Base-by-base conservation (phyloP, 148 eudicot species). In the Tetragonia tetragonoides region DNA sequence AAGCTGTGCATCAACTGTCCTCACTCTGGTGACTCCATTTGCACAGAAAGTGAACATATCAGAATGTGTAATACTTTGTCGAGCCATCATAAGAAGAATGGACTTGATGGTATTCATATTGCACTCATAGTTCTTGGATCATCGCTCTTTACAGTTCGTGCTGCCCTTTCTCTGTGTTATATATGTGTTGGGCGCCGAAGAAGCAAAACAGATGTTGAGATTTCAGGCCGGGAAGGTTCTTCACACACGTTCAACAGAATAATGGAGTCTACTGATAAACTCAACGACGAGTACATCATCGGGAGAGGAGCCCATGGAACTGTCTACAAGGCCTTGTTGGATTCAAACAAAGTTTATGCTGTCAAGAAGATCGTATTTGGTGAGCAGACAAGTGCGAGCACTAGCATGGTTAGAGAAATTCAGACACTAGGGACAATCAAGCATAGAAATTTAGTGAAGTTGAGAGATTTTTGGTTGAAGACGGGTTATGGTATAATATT, bases 251-350 rank as follows among this genome's bases (percentile, higher is more conserved):
- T 93, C 28, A 83, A 68, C 37, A 85, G 81, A 81, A 81, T 90
- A 76, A 76, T 91, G 86, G 89, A 84, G 77, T 89, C 83, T 28
- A 93, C 98, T 0, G 91, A 83, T 28, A 89, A 89, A 68, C 85
- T 91, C 3, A 81, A 84, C 49, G 89, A 91, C 40, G 78, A 70
- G 75, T 86, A 89, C 72, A 77, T 93, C 67, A 82, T 91, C 9
- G 98, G 98, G 70, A 91, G 83, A 83, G 98, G 98, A 72, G 97
- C 93, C 21, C 98, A 91, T 77, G 98, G 97, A 62, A 85, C 83
- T 4, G 98, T 93, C 7, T 93, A 93, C 75, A 91, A 84, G 84
- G 98, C 89, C 2, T 72, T 78, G 1, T 44, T 90, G 81, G 85
- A 85, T 73, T 86, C 88, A 10, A 88, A 75, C 4, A 82, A 86